A percentile compares a stretch with the other conserved stretches of the same genome.
phyloP scores from a whole-genome alignment of 495 filamentous ascomycete genomes.

The Extremus antarcticus region DNA sequence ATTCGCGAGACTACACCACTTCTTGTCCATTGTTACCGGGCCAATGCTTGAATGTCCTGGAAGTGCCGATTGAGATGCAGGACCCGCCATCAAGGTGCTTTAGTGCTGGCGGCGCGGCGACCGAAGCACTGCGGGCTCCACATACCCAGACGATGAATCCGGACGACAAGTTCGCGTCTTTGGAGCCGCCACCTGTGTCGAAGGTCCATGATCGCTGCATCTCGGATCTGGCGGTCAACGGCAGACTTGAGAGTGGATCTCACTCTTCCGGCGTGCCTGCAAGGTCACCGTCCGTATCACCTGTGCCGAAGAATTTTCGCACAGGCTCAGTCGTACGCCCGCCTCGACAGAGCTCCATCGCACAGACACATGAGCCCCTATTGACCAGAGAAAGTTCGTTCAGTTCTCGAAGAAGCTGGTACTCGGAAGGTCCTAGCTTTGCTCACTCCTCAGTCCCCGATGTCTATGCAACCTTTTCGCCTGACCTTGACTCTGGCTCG shows the following conservation, averaged over 20 bases:
- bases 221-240: constrained; percentile 14
- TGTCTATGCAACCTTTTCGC: not conserved
- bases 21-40: constrained; percentile 79
- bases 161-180: constrained; percentile 9
- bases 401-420: not conserved
- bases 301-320: too few species aligned
- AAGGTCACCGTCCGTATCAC: not conserved
- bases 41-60: constrained; percentile 71
- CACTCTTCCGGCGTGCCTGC: not conserved
- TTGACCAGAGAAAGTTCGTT: not conserved
- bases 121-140: not conserved
- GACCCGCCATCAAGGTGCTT: constrained; percentile 10
- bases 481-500: not conserved
- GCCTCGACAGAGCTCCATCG: not conserved
- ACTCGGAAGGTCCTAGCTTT: not conserved
- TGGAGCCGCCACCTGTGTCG: constrained; percentile 13
- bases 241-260: constrained; percentile 5
- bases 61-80: constrained; percentile 55
- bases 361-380: not conserved
- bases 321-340: not conserved
- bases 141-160: constrained; percentile 17
- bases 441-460: not conserved
- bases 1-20: constrained; percentile 57
- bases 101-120: constrained; percentile 1
- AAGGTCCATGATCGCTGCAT: constrained; percentile 17